Conservation (phyloP, 352 stramenopile genomes). For the Pythium dissimile region DNA sequence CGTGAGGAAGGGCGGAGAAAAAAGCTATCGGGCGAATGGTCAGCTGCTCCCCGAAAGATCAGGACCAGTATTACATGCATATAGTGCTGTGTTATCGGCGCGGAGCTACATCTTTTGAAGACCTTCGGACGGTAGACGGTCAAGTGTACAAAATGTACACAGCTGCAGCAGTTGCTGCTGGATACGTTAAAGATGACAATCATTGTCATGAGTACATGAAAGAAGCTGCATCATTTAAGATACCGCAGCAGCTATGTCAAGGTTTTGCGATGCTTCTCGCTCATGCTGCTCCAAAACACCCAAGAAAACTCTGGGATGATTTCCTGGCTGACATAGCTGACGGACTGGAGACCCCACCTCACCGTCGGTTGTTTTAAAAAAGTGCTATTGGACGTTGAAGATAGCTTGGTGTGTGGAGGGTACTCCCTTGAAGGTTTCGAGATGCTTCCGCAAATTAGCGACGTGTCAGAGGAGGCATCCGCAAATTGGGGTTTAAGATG, state of each 20-base stretch:
- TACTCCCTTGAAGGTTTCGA: neutral
- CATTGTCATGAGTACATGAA: slow-evolving; percentile 16
- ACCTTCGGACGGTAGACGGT: slow-evolving; percentile 19
- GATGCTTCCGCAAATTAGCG: neutral
- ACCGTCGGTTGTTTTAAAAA: neutral
- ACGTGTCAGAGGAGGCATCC: neutral
- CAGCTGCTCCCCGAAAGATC: slow-evolving; percentile 15
- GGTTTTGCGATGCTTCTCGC: slow-evolving; percentile 27
- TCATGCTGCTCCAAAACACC: neutral
- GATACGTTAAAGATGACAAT: slow-evolving; percentile 20
- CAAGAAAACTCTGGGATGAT: neutral
- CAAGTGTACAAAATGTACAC: slow-evolving; percentile 6
- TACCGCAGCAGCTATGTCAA: slow-evolving; percentile 25
- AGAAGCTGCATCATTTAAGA: slow-evolving; percentile 13
- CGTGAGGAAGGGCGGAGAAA: neutral
- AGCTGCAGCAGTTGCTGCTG: slow-evolving; percentile 9
- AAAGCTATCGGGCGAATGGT: slow-evolving; percentile 21
- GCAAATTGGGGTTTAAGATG: neutral
- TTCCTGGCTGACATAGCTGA: neutral
- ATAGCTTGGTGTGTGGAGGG: neutral
- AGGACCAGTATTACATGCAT: slow-evolving; percentile 25
- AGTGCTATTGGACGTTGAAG: neutral
- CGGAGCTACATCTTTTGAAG: slow-evolving; percentile 23
- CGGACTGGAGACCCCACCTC: neutral
- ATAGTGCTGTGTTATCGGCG: slow-evolving; percentile 18